These are phyloP conservation scores for Penicillium herquei DNA, from an alignment of 495 filamentous ascomycete species.

Conservation along the genomic window DNA sequence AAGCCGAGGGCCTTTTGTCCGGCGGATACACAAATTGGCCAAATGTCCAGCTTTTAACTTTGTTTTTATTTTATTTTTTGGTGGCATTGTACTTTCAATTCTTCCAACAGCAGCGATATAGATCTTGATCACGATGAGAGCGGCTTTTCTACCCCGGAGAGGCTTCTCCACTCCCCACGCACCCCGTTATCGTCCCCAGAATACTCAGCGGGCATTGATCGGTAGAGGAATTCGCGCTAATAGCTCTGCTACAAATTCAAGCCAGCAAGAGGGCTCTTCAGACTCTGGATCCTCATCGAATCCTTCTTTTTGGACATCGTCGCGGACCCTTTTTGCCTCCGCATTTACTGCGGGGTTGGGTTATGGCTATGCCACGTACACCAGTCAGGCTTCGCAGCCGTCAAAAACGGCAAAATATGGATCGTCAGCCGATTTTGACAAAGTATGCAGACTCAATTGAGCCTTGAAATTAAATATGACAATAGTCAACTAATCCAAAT, in stretches of 20 bases:
- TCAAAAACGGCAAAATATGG: conserved; percentile 36
- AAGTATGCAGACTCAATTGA: conserved; percentile 57
- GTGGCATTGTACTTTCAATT: background rate
- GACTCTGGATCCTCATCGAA: conserved; percentile 18
- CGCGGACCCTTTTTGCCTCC: conserved; percentile 31
- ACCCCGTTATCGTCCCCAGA: conserved; percentile 20
- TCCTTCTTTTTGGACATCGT: conserved; percentile 30
- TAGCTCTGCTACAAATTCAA: conserved; percentile 3
- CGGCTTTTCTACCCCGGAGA: conserved; percentile 21
- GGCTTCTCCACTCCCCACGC: conserved; percentile 32
- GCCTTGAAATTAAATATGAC: conserved; percentile 19
- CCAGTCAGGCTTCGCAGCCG: conserved; percentile 8
- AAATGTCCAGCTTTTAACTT: background rate
- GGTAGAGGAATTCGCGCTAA: conserved; percentile 23
- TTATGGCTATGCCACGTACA: conserved; percentile 32
- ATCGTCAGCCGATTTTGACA: conserved; percentile 39
- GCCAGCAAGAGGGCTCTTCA: conserved; percentile 5
- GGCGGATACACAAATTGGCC: background rate
- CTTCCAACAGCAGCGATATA: background rate
- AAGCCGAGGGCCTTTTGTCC: background rate
- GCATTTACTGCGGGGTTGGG: conserved; percentile 37
- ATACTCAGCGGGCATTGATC: conserved; percentile 7
- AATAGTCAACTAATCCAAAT: background rate
- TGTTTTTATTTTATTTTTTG: conserved; percentile 1
- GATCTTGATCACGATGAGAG: conserved; percentile 22